phyloP scores from a whole-genome alignment of 2,329 filamentous ascomycete species.

The Cercospora sojina region DNA sequence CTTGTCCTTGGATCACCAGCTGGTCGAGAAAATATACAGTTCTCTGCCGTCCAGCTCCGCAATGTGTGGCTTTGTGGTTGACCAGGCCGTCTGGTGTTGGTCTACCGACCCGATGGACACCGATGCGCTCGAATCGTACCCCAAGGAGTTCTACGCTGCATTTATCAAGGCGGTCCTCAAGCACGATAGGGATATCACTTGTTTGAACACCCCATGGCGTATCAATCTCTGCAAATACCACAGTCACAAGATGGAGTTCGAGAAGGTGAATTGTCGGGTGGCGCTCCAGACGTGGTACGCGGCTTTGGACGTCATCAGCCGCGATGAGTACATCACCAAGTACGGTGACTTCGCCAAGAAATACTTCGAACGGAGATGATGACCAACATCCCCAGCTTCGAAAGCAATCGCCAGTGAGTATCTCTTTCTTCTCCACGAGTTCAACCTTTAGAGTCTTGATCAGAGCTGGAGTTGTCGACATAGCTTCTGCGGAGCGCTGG shows the following conservation, averaged over 20 bases:
- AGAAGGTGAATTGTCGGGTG: neutral
- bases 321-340: neutral
- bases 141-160: conserved; percentile 27
- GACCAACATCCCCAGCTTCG: neutral
- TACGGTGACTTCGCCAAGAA: too few relatives aligned
- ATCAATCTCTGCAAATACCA: neutral
- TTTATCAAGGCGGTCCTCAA: neutral
- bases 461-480: neutral
- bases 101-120: conserved; percentile 53
- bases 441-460: neutral
- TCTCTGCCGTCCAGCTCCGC: neutral
- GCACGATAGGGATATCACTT: neutral
- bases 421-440: neutral
- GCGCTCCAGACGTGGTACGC: neutral
- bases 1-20: neutral
- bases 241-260: neutral
- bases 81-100: conserved; percentile 10
- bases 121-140: conserved; percentile 56
- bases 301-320: neutral
- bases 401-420: neutral
- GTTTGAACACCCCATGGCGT: neutral
- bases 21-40: neutral
- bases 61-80: conserved; percentile 5
- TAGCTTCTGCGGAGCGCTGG: too few relatives aligned
- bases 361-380: neutral